Evolutionary conservation across 208 protist genomes (phyloP).

Genomic region (Leishmania mexicana): DNA sequence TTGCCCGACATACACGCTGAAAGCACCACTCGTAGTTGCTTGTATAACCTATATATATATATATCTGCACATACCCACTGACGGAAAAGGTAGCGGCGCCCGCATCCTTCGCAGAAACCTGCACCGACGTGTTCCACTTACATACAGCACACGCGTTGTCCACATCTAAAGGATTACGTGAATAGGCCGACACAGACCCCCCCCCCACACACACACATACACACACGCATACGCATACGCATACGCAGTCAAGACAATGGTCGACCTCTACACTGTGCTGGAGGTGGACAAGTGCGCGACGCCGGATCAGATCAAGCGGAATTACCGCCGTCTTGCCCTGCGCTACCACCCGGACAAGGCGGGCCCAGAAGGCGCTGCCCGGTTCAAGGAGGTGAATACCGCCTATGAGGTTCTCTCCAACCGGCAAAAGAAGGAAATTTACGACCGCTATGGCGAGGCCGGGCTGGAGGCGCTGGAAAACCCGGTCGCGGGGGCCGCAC

Average conservation of each 20-base stretch:
- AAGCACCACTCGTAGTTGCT: background rate
- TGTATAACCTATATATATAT: background rate
- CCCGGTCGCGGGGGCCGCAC: slow-evolving; percentile 34
- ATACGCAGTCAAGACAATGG: slow-evolving; percentile 25
- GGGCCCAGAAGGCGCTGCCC: slow-evolving; percentile 55
- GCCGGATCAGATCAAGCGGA: slow-evolving; percentile 82
- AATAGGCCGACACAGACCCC: background rate
- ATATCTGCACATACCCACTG: background rate
- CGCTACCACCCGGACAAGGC: slow-evolving; percentile 91
- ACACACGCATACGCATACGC: background rate
- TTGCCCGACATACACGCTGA: background rate
- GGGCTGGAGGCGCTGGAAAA: slow-evolving; percentile 51
- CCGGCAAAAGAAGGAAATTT: slow-evolving; percentile 51
- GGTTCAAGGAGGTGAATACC: slow-evolving; percentile 83
- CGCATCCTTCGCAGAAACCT: background rate
- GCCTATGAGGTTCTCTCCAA: slow-evolving; percentile 98
- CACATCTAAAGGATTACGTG: background rate
- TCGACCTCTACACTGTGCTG: slow-evolving; percentile 73
- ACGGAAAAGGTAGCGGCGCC: background rate
- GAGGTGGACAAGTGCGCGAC: slow-evolving; percentile 64
- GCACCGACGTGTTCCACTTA: background rate
- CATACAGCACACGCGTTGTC: background rate
- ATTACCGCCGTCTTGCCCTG: slow-evolving; percentile 77
- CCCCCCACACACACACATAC: background rate
- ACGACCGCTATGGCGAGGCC: slow-evolving; percentile 66